Conservation (phyloP, 225 moss, liverwort and hornwort species). For the Takakia lepidozioides region DNA sequence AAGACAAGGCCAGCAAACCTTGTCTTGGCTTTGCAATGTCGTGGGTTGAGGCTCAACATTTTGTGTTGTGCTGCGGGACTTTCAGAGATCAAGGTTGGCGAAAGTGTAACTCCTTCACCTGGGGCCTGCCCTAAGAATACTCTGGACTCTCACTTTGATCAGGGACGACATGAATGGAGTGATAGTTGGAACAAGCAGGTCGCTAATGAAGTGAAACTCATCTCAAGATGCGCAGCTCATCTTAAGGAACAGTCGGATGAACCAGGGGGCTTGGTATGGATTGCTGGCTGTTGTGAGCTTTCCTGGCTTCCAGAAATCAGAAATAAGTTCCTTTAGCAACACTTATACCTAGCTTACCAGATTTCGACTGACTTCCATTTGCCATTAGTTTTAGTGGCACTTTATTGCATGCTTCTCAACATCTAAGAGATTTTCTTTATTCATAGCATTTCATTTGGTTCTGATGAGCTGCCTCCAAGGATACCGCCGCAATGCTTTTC, state of each 20-base stretch:
- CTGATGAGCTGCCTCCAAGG: too few species aligned
- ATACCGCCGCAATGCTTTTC: too few species aligned
- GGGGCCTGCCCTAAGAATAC: constrained; percentile 22
- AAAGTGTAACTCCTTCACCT: constrained; percentile 18
- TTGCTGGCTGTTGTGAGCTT: too few species aligned
- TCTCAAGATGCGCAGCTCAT: constrained; percentile 55
- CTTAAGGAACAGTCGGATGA: constrained; percentile 57
- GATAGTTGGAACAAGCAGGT: constrained; percentile 60
- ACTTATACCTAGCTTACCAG: too few species aligned
- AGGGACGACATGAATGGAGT: constrained; percentile 39
- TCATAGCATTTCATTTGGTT: too few species aligned
- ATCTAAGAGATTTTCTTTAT: too few species aligned
- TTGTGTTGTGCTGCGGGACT: constrained; percentile 63
- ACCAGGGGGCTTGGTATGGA: constrained; percentile 47
- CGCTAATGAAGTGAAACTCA: constrained; percentile 67
- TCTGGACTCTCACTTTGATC: constrained; percentile 52
- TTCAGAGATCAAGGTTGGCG: constrained; percentile 36
- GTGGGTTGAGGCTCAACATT: constrained; percentile 74
- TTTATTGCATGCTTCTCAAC: too few species aligned
- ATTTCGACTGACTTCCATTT: too few species aligned
- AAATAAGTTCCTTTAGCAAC: too few species aligned
- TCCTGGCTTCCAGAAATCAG: too few species aligned
- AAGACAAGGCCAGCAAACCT: constrained; percentile 60
- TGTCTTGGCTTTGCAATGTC: constrained; percentile 75
- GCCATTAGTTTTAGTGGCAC: too few species aligned